Percentiles rank a stretch among this genome's conserved stretches.
Conservation (phyloP, 2,329 filamentous ascomycete genomes). For the Pyricularia pennisetigena region DNA sequence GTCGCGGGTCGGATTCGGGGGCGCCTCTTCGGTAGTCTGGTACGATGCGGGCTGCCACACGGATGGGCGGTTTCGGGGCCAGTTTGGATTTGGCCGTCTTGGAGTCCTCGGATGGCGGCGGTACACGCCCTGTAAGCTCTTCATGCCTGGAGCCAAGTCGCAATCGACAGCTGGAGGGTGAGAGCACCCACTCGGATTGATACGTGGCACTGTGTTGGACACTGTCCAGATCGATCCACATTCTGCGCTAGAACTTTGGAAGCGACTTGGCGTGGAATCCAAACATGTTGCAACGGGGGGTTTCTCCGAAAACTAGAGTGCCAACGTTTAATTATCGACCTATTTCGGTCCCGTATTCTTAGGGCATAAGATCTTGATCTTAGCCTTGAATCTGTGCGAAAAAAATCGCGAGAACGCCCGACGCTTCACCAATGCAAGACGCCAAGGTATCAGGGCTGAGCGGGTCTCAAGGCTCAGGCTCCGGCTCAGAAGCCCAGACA, state of each 20-base stretch:
- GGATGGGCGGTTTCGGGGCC: neutral
- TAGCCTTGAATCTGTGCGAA: neutral
- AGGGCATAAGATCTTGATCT: neutral
- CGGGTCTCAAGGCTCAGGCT: neutral
- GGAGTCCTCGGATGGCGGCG: neutral
- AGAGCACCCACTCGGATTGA: too few species aligned
- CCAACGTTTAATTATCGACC: neutral
- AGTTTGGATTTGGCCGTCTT: neutral
- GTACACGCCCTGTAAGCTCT: neutral
- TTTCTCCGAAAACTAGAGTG: neutral
- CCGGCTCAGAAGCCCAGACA: neutral
- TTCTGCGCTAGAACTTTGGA: neutral
- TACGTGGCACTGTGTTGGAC: neutral
- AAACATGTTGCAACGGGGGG: neutral
- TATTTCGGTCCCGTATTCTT: neutral
- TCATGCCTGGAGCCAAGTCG: too few species aligned
- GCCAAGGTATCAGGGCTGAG: slow-evolving; percentile 6
- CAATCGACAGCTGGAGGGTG: too few species aligned
- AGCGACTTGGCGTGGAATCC: neutral
- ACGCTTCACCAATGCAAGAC: neutral
- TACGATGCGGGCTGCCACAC: neutral
- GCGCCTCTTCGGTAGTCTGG: neutral
- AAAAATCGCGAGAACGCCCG: neutral
- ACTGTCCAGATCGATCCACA: neutral
- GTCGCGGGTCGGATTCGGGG: neutral